Conservation (phyloP, 306 rosid genomes). For the Gleditsia sinensis region DNA sequence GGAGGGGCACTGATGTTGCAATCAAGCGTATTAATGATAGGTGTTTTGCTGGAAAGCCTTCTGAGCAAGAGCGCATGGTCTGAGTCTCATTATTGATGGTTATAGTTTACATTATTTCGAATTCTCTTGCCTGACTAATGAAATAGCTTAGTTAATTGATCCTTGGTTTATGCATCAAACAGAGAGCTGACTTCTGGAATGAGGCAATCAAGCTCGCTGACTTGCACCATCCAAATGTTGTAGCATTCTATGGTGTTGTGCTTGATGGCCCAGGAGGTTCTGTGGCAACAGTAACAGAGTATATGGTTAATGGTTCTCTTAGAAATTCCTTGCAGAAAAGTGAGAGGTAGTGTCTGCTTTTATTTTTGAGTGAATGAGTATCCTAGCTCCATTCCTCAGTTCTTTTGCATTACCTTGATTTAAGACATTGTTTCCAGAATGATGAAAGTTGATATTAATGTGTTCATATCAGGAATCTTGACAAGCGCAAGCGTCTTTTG, state of each 20-base stretch:
- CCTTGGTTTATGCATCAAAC: slow-evolving; percentile 38
- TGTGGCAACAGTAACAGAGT: slow-evolving; percentile 96
- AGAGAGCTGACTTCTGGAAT: slow-evolving; percentile 96
- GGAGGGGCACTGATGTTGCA: slow-evolving; percentile 97
- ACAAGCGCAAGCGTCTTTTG: slow-evolving; percentile 81
- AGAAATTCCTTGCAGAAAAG: slow-evolving; percentile 84
- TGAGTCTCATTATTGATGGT: slow-evolving; percentile 33
- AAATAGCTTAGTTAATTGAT: slow-evolving; percentile 11
- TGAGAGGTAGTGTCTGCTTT: slow-evolving; percentile 56
- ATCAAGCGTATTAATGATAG: slow-evolving; percentile 89
- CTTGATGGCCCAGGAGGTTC: slow-evolving; percentile 92
- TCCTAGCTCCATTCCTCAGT: background rate
- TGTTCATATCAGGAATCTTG: slow-evolving; percentile 64
- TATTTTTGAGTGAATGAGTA: background rate
- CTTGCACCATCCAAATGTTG: slow-evolving; percentile 94
- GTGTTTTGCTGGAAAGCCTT: slow-evolving; percentile 90
- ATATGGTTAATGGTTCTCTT: slow-evolving; percentile 90
- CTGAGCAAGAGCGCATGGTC: slow-evolving; percentile 93
- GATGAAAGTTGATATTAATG: slow-evolving; percentile 12
- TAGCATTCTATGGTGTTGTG: slow-evolving; percentile 92
- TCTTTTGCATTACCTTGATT: slow-evolving; percentile 19
- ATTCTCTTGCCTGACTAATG: background rate
- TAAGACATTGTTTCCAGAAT: slow-evolving; percentile 2
- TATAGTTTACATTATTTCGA: slow-evolving; percentile 16
- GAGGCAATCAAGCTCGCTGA: slow-evolving; percentile 97